A percentile compares a stretch with the other conserved stretches of the same genome.
Evolutionary conservation across 345 rosid genomes (phyloP).

Genomic region (Viola odorata): DNA sequence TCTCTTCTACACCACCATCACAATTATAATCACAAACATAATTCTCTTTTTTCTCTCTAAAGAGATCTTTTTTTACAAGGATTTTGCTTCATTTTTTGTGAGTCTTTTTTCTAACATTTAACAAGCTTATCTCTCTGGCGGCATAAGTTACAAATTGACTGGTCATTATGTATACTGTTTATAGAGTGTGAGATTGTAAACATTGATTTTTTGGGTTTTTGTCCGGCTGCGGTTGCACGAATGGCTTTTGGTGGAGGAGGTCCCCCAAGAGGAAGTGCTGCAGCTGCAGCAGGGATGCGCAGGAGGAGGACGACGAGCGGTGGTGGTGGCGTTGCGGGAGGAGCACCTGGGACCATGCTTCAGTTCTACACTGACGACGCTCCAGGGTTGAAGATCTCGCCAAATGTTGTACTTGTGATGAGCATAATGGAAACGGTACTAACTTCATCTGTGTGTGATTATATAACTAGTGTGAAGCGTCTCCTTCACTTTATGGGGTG

Average conservation of each 20-base stretch:
- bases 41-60: no score
- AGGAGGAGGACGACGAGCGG: conserved; percentile 65
- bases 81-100: conserved; percentile 98
- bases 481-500: no score
- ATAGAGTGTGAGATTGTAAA: no score
- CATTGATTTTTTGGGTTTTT: not conserved
- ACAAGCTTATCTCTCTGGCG: not conserved
- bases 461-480: no score
- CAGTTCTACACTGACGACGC: conserved; percentile 92
- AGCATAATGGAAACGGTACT: conserved; percentile 18
- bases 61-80: no score
- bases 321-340: conserved; percentile 66
- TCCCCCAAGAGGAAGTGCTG: conserved; percentile 86
- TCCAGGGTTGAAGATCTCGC: conserved; percentile 81
- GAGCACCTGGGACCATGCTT: conserved; percentile 74
- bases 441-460: no score
- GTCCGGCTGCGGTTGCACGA: conserved; percentile 20
- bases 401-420: conserved; percentile 81
- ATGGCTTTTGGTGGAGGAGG: conserved; percentile 70
- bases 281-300: conserved; percentile 75
- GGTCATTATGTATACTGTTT: no score
- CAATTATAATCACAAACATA: no score
- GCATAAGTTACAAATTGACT: no score
- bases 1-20: no score
- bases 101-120: conserved; percentile 16